Base-by-base conservation (phyloP, 305 asterid species). In the Salvia sclarea region DNA sequence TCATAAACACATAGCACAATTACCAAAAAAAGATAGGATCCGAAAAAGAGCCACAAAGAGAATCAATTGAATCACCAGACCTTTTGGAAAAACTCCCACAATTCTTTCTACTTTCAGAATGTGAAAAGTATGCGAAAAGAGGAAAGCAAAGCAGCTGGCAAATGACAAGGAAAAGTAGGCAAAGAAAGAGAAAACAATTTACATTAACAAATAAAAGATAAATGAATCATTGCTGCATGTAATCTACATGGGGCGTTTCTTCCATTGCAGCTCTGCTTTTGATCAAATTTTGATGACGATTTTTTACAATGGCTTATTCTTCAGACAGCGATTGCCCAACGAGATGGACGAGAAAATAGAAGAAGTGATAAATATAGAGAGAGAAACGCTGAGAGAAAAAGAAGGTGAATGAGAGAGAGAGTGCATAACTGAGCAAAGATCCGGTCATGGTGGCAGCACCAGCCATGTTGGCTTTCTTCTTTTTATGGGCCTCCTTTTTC, bases 61-160 rank as follows among this genome's bases (percentile, higher is more conserved):
- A 56, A 17, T 16, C 22, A 52, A 72, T 53, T 8, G 56, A 66
- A 45, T 64, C 49, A 52, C 53, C 67, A 33, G 60, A 68, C 80
- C 78, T 74, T 49, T 10, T 17, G 48, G 53, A 37, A 77, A 75
- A 77, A 75, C 70, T 75, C 41, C 76, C 14, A 38, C 33, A 64
- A 38, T 38, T 38, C 13, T 48, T 71, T 61, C 44, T 30, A 48
- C 55, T 58, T 38, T 45, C 21, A 43, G 78, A 58, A 77, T 64
- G 76, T 70, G 70, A 80, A 61, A 70, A 69, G 69, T 45, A 16
- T 18, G 41, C 47, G 38, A 66, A 28, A 68, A 64, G 71, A 54
- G 33, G 59, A 61, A 77, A 75, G 65, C 72, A 75, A 76, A 70
- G 67, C 70, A 75, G 82, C 79, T 75, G 82, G 85, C 76, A 74